These are phyloP conservation scores for Teunomyces lycoperdinae DNA, from an alignment of 805 yeast genomes.

Conservation along the genomic window DNA sequence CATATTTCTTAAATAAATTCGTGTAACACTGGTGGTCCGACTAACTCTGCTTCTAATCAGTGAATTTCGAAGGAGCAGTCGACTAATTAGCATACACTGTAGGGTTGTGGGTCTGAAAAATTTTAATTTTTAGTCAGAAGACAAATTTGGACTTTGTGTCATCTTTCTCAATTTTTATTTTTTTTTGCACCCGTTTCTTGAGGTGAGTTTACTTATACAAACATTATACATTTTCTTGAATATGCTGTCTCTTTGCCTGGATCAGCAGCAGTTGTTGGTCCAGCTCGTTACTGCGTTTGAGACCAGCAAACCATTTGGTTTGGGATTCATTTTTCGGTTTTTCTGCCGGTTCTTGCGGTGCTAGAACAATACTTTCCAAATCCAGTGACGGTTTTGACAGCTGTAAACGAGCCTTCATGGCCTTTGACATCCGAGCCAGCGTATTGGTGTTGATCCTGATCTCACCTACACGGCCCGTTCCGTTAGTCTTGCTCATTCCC, in stretches of 20 bases:
- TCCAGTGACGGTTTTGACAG: slow-evolving; percentile 9
- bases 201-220: too few species aligned
- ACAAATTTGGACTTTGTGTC: slow-evolving; percentile 10
- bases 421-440: slow-evolving; percentile 58
- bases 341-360: slow-evolving; percentile 4
- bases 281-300: slow-evolving; percentile 12
- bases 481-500: slow-evolving; percentile 57
- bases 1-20: slow-evolving; percentile 6
- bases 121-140: slow-evolving; percentile 6
- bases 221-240: neutral
- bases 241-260: neutral
- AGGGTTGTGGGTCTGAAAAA: neutral
- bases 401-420: slow-evolving; percentile 50
- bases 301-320: slow-evolving; percentile 21
- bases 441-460: slow-evolving; percentile 44
- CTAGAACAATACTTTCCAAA: slow-evolving; percentile 14
- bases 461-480: slow-evolving; percentile 19
- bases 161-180: neutral
- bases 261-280: neutral
- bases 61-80: slow-evolving; percentile 4
- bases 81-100: slow-evolving; percentile 3
- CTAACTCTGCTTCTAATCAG: slow-evolving; percentile 1
- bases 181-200: neutral
- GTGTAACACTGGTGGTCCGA: neutral
- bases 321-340: neutral